phyloP scores from a whole-genome alignment of 2,329 filamentous ascomycete genomes.

The Stemphylium vesicarium region DNA sequence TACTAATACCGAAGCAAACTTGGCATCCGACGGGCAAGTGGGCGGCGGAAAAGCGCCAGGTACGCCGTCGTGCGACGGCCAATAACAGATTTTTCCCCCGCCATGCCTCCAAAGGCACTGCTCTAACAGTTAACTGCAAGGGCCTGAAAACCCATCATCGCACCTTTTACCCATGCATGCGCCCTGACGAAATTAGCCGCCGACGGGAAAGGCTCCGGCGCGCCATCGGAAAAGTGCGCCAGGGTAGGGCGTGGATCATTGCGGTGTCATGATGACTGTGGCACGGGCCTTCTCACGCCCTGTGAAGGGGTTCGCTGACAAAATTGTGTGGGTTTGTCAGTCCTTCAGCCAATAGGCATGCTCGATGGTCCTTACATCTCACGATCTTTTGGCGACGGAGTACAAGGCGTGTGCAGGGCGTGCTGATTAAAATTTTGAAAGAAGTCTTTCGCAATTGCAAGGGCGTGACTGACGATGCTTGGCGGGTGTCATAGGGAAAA shows the following conservation, averaged over 20 bases:
- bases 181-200: slow-evolving; percentile 15
- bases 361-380: not conserved
- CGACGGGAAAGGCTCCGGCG: slow-evolving; percentile 19
- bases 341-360: slow-evolving; percentile 13
- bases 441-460: not conserved
- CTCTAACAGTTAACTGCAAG: slow-evolving; percentile 21
- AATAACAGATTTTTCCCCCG: slow-evolving; percentile 27
- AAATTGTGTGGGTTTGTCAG: slow-evolving; percentile 22
- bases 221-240: slow-evolving; percentile 6
- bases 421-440: slow-evolving; percentile 8
- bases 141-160: slow-evolving; percentile 6
- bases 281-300: slow-evolving; percentile 9
- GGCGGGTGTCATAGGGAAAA: slow-evolving; percentile 17
- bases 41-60: slow-evolving; percentile 12
- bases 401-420: slow-evolving; percentile 21
- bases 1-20: slow-evolving; percentile 4
- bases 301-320: slow-evolving; percentile 16
- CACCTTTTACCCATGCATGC: slow-evolving; percentile 4
- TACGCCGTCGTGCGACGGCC: slow-evolving; percentile 12
- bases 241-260: slow-evolving; percentile 16
- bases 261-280: slow-evolving; percentile 4
- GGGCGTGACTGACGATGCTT: slow-evolving; percentile 19
- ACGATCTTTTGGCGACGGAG: slow-evolving; percentile 6
- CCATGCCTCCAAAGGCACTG: slow-evolving; percentile 24
- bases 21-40: slow-evolving; percentile 19